phyloP scores from a whole-genome alignment of 495 filamentous ascomycete genomes.

The Aspergillus conjunctus region DNA sequence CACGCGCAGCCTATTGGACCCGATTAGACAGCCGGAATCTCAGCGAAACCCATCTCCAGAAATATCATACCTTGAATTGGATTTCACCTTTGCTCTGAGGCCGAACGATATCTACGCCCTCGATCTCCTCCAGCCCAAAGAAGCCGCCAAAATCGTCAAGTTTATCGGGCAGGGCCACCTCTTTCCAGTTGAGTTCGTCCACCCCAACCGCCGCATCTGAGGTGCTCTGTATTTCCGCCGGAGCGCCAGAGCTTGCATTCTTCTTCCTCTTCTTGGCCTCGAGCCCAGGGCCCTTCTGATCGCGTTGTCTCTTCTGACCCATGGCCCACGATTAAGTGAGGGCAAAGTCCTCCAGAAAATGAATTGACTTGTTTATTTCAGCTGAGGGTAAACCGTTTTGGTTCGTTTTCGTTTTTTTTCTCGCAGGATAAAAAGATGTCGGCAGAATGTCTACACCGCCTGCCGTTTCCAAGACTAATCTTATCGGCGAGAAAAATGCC shows the following conservation, averaged over 20 bases:
- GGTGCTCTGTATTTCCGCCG: constrained; percentile 24
- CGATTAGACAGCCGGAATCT: constrained; percentile 2
- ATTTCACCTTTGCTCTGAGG: constrained; percentile 37
- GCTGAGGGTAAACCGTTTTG: constrained; percentile 12
- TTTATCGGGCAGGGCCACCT: constrained; percentile 79
- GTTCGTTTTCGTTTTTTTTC: constrained; percentile 3
- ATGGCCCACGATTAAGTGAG: constrained; percentile 24
- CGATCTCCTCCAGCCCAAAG: constrained; percentile 89
- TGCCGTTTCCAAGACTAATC: neutral
- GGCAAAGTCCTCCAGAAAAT: neutral
- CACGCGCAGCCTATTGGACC: constrained; percentile 35
- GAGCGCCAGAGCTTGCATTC: constrained; percentile 34
- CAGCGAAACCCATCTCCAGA: constrained; percentile 3
- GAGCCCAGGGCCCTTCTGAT: constrained; percentile 36
- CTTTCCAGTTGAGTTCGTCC: constrained; percentile 80
- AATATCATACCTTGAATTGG: constrained; percentile 48
- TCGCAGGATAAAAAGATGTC: neutral
- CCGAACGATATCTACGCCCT: constrained; percentile 79
- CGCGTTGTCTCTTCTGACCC: constrained; percentile 53
- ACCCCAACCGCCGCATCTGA: constrained; percentile 41
- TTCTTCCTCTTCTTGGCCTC: constrained; percentile 56
- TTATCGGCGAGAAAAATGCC: constrained; percentile 19
- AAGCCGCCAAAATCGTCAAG: constrained; percentile 94
- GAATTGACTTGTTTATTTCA: constrained; percentile 13
- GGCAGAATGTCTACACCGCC: neutral